Evolutionary conservation across 2,329 filamentous ascomycete genomes (phyloP).

Genomic region (Byssochlamys sp.): DNA sequence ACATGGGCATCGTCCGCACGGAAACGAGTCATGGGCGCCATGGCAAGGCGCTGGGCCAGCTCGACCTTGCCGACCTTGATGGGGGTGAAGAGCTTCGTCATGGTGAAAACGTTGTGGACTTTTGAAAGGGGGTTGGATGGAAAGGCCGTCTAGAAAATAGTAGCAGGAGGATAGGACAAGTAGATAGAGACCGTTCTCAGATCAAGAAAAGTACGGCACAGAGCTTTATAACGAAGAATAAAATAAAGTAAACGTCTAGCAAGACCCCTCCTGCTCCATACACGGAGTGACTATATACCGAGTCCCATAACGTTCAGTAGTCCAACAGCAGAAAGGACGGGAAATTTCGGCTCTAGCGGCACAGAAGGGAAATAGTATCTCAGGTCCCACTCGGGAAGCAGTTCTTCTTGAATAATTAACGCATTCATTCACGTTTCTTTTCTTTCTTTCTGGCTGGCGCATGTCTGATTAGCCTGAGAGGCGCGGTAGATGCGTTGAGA

Average conservation of each 20-base stretch:
- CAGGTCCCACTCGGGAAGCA: background rate
- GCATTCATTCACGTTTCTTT: background rate
- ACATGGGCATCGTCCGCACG: constrained; percentile 43
- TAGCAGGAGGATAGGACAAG: background rate
- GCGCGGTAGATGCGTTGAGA: background rate
- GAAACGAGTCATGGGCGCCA: constrained; percentile 51
- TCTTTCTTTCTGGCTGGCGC: no score
- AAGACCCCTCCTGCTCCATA: background rate
- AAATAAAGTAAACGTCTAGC: background rate
- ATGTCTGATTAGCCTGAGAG: constrained; percentile 13
- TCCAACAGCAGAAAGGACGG: background rate
- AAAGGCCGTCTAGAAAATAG: background rate
- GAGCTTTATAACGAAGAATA: background rate
- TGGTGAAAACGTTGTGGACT: background rate
- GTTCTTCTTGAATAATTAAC: background rate
- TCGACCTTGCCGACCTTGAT: constrained; percentile 32
- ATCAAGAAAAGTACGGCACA: background rate
- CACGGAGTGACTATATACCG: background rate
- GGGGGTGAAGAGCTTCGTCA: constrained; percentile 17
- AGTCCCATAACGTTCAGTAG: background rate
- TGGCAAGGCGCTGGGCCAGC: constrained; percentile 41
- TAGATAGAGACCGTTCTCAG: background rate
- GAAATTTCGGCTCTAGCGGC: background rate
- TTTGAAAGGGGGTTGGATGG: background rate
- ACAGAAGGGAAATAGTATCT: background rate